Base-by-base conservation (phyloP, 23 red algal species). In the Gracilaria caudata region DNA sequence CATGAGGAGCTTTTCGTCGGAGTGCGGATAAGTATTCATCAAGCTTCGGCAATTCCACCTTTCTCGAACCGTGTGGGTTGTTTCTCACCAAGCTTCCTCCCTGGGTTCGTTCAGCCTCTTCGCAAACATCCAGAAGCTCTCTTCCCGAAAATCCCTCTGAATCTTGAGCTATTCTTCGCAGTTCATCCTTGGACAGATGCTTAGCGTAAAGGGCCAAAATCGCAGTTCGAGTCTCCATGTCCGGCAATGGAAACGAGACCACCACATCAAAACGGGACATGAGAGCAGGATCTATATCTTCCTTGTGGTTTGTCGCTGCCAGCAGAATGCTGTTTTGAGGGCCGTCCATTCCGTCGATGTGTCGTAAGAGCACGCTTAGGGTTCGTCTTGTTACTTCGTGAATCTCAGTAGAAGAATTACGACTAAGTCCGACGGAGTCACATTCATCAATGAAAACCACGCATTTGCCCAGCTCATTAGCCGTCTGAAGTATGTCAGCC, bases 381-480 rank as follows among this genome's bases (percentile, higher is more conserved):
- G 89, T 95, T 43, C 93, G 45, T 20, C 96, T 59, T 29, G 96
- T 94, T 4, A 93, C 96, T 56, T 98, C 96, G 76, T 98, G 96
- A 63, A 94, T 80, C 36, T 98, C 86, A 7, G 64, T 80, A 21
- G 80, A 79, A 7, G 85, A 89, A 68, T 77, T 78, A 46, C 96
- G 82, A 47, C 92, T 94, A 16, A 92, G 61, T 20, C 88, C 96
- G 25, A 98, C 57, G 21, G 86, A 73, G 76, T 98, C 96, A 72
- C 94, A 87, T 53, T 98, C 96, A 66, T 98, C 96, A 30, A 94
- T 79, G 83, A 98, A 98, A 5, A 98, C 79, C 29, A 98, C 57
- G 19, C 86, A 92, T 0, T 28, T 80, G 30, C 92, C 96, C 0
- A 95, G 81, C 36, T 94, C 87, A 54, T 86, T 83, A 14, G 85